phyloP scores from a whole-genome alignment of 2,329 filamentous ascomycete species.

The Paecilomyces dactylethromorphus region DNA sequence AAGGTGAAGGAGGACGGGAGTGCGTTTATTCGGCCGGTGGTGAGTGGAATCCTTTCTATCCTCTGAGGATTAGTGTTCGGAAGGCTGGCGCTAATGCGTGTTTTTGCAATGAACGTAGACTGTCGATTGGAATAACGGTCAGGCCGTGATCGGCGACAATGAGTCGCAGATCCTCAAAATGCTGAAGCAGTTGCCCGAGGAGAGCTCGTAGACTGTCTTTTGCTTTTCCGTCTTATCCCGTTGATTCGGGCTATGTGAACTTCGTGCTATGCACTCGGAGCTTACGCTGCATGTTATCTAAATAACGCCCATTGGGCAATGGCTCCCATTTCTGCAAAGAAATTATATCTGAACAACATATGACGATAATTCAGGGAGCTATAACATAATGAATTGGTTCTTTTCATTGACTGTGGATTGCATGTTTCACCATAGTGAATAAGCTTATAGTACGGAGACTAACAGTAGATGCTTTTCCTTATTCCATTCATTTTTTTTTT shows the following conservation, averaged over 20 bases:
- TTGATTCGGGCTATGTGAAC: background rate
- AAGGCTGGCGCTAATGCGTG: no score
- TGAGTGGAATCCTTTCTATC: constrained; percentile 40
- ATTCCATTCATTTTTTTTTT: background rate
- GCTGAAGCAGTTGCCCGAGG: constrained; percentile 53
- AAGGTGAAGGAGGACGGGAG: constrained; percentile 65
- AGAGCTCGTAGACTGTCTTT: constrained; percentile 9
- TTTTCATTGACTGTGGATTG: background rate
- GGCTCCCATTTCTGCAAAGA: background rate
- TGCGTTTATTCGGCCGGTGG: constrained; percentile 69
- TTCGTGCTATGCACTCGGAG: background rate
- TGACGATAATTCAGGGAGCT: background rate
- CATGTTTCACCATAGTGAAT: background rate
- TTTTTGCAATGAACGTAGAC: no score
- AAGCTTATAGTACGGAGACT: no score
- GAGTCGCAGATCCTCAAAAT: constrained; percentile 87
- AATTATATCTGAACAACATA: background rate
- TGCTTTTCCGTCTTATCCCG: background rate
- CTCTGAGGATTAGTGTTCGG: constrained; percentile 1
- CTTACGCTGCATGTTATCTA: background rate
- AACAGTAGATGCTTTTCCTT: background rate
- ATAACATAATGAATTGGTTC: background rate
- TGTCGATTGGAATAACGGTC: constrained; percentile 92
- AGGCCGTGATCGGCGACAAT: constrained; percentile 66
- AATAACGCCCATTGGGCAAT: background rate